phyloP scores from a whole-genome alignment of 139 green algal genomes.

The Haematococcus lacustris region DNA sequence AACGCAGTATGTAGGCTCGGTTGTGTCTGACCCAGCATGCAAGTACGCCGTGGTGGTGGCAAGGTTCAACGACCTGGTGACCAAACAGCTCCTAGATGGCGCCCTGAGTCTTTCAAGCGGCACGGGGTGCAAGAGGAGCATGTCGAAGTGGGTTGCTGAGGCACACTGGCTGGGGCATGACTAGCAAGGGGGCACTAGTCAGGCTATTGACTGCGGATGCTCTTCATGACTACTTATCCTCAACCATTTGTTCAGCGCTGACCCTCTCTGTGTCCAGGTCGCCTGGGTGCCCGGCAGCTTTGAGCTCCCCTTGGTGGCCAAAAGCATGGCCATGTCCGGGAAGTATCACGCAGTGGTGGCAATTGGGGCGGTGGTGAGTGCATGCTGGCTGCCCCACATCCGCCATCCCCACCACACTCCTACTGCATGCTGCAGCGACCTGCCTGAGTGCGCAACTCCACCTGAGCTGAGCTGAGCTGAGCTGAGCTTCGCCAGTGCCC shows the following conservation, averaged over 20 bases:
- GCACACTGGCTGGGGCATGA: no score
- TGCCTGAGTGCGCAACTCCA: not conserved
- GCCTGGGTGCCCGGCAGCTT: slow-evolving; percentile 93
- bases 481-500: not conserved
- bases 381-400: not conserved
- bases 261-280: slow-evolving; percentile 51
- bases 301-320: slow-evolving; percentile 89
- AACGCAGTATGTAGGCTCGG: slow-evolving; percentile 24
- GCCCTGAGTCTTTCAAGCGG: slow-evolving; percentile 59
- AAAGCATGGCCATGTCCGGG: slow-evolving; percentile 79
- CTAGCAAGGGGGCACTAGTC: not conserved
- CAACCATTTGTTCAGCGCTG: not conserved
- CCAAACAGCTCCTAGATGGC: slow-evolving; percentile 82
- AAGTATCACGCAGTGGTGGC: slow-evolving; percentile 84
- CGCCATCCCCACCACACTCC: no score
- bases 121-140: slow-evolving; percentile 52
- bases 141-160: slow-evolving; percentile 80
- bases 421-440: not conserved
- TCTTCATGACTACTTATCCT: not conserved
- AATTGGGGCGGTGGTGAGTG: slow-evolving; percentile 85
- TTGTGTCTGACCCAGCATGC: slow-evolving; percentile 18
- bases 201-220: not conserved
- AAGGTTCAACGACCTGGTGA: slow-evolving; percentile 93
- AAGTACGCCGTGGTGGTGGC: slow-evolving; percentile 73
- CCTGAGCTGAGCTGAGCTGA: not conserved